These are phyloP conservation scores for Hortiboletus campestris DNA, from an alignment of 768 basidiomycete genomes.

Conservation along the genomic window DNA sequence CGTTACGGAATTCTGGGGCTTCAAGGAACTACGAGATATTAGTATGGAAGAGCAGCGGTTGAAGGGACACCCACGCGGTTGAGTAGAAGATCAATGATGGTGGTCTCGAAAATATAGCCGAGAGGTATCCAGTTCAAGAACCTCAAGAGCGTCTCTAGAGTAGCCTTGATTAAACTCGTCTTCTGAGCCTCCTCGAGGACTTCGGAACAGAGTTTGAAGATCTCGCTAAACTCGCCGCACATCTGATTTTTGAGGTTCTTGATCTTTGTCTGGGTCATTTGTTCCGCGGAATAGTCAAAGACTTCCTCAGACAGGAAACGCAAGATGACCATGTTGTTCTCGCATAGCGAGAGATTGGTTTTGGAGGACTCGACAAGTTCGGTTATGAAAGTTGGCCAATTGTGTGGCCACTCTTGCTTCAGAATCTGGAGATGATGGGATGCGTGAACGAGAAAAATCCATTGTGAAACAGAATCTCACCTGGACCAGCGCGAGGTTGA, in stretches of 20 bases:
- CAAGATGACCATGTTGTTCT: slow-evolving; percentile 99
- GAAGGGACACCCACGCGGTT: slow-evolving; percentile 65
- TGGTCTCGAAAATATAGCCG: slow-evolving; percentile 98
- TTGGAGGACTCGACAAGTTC: slow-evolving; percentile 98
- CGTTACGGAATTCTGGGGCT: slow-evolving; percentile 93
- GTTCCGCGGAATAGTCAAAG: slow-evolving; percentile 97
- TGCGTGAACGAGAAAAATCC: not conserved
- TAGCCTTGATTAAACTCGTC: slow-evolving; percentile 89
- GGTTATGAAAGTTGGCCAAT: slow-evolving; percentile 97
- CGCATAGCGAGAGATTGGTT: slow-evolving; percentile 92
- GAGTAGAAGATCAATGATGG: slow-evolving; percentile 90
- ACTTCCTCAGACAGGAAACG: slow-evolving; percentile 98
- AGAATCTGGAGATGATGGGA: slow-evolving; percentile 61
- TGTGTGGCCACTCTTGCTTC: slow-evolving; percentile 99
- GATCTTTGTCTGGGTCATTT: slow-evolving; percentile 97
- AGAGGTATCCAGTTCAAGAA: slow-evolving; percentile 99
- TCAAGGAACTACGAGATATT: slow-evolving; percentile 76
- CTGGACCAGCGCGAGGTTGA: slow-evolving; percentile 94
- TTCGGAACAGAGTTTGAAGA: slow-evolving; percentile 96
- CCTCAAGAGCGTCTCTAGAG: slow-evolving; percentile 88
- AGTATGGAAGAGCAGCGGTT: slow-evolving; percentile 12
- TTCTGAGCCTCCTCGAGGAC: slow-evolving; percentile 97
- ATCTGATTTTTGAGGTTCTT: slow-evolving; percentile 98
- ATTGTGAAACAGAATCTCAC: slow-evolving; percentile 40
- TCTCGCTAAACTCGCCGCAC: slow-evolving; percentile 95